Percentiles rank a stretch among this genome's conserved stretches.
Conservation (phyloP, 139 green algal genomes). For the Tetradesmus obliquus region DNA sequence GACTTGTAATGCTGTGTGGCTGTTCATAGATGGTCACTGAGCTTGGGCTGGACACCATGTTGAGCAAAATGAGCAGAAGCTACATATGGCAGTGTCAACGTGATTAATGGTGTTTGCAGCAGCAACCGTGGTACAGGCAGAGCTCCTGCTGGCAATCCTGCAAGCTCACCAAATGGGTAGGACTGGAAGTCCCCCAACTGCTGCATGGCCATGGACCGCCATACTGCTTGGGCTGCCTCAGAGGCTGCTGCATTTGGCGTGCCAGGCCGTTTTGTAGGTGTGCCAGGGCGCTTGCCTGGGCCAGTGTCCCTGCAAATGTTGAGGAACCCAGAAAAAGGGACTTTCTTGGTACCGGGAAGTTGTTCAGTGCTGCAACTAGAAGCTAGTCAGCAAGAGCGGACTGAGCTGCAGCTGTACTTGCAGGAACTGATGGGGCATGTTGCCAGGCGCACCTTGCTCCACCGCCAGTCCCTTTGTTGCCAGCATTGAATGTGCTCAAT, state of each 20-base stretch:
- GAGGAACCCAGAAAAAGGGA: no score
- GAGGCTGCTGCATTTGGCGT: not conserved
- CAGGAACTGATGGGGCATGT: not conserved
- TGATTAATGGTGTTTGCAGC: no score
- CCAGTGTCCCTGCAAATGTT: not conserved
- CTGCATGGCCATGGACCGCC: not conserved
- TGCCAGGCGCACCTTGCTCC: not conserved
- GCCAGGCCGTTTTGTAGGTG: constrained; percentile 2
- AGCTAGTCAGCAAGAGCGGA: no score
- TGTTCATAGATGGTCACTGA: not conserved
- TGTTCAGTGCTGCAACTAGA: no score
- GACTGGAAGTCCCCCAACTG: constrained; percentile 29
- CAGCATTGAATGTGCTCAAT: not conserved
- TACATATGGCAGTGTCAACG: no score
- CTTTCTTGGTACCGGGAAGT: no score
- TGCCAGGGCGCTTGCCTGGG: not conserved
- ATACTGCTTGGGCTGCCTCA: constrained; percentile 20
- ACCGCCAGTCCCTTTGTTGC: not conserved
- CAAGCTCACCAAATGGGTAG: constrained; percentile 33
- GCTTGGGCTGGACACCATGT: no score
- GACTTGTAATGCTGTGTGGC: not conserved
- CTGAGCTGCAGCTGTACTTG: no score
- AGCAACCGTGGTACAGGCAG: not conserved
- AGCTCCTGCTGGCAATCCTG: not conserved
- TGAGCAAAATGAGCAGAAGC: no score